Percentiles rank a stretch among this genome's conserved stretches.
phyloP scores from a whole-genome alignment of 805 yeast genomes.

The Lipomyces mesembrius region DNA sequence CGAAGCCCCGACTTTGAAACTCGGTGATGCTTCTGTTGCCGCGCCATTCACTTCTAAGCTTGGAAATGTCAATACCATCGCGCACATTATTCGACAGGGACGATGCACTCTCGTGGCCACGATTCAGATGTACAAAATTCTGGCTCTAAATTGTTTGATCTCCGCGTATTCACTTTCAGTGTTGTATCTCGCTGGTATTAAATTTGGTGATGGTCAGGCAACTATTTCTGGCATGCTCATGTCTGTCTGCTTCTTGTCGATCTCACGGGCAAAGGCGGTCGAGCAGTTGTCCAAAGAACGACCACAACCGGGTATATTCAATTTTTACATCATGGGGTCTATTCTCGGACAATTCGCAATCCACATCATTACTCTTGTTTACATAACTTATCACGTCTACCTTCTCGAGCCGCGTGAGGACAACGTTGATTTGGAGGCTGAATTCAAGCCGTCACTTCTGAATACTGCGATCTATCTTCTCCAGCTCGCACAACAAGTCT shows the following conservation, averaged over 20 bases:
- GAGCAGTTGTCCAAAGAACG: constrained; percentile 88
- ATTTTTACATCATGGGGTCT: constrained; percentile 95
- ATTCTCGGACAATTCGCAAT: constrained; percentile 95
- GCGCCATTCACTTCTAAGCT: constrained; percentile 98
- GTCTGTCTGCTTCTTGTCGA: constrained; percentile 92
- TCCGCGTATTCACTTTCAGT: constrained; percentile 95
- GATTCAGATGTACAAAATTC: constrained; percentile 97
- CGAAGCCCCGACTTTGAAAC: constrained; percentile 89
- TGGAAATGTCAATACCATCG: constrained; percentile 88
- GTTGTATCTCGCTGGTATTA: constrained; percentile 93
- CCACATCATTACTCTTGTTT: constrained; percentile 80
- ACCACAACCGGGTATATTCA: constrained; percentile 97
- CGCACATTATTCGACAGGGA: constrained; percentile 94
- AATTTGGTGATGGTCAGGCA: constrained; percentile 98
- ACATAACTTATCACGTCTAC: constrained; percentile 82
- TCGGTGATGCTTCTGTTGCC: constrained; percentile 99
- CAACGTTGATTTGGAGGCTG: constrained; percentile 84
- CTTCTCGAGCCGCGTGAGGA: constrained; percentile 91
- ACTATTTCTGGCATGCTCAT: constrained; percentile 91
- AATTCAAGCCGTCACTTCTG: constrained; percentile 83
- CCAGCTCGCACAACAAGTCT: constrained; percentile 94
- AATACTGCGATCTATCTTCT: constrained; percentile 95
- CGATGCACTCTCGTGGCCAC: constrained; percentile 97
- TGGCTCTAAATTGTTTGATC: constrained; percentile 95
- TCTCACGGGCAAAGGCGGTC: constrained; percentile 90